Percentiles rank a stretch among this genome's conserved stretches.
These are phyloP conservation scores for Linum lewisii DNA, from an alignment of 345 rosid genomes.

Conservation along the genomic window DNA sequence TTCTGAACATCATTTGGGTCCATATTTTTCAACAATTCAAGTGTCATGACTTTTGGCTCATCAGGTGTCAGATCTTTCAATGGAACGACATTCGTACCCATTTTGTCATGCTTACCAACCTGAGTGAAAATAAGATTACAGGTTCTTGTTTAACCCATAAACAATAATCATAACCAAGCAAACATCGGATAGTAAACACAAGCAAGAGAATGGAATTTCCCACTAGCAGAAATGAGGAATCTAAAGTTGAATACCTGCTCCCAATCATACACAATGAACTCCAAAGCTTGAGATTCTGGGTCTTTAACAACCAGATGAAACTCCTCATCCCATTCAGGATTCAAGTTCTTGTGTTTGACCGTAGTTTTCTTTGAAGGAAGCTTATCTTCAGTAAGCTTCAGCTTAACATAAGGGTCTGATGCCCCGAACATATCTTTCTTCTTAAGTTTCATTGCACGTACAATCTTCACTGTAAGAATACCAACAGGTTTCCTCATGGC, in stretches of 20 bases:
- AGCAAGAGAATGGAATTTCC: neutral
- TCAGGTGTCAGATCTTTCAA: neutral
- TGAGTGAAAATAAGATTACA: neutral
- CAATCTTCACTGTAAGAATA: slow-evolving; percentile 63
- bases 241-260: slow-evolving; percentile 54
- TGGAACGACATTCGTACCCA: slow-evolving; percentile 2
- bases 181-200: neutral
- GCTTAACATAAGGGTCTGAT: slow-evolving; percentile 85
- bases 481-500: slow-evolving; percentile 88
- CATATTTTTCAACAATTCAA: neutral
- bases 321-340: slow-evolving; percentile 97
- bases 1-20: slow-evolving; percentile 3
- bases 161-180: neutral
- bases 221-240: neutral
- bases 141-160: neutral
- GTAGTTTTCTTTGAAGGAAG: slow-evolving; percentile 81
- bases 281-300: slow-evolving; percentile 5
- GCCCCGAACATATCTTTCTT: slow-evolving; percentile 91
- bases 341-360: slow-evolving; percentile 82
- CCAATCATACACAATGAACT: slow-evolving; percentile 72
- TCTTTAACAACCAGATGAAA: slow-evolving; percentile 18
- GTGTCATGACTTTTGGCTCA: slow-evolving; percentile 2
- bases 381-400: slow-evolving; percentile 78
- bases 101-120: slow-evolving; percentile 2
- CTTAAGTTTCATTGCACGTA: slow-evolving; percentile 69